Conservation (phyloP, 768 basidiomycete genomes). For the Gyrodon lividus region DNA sequence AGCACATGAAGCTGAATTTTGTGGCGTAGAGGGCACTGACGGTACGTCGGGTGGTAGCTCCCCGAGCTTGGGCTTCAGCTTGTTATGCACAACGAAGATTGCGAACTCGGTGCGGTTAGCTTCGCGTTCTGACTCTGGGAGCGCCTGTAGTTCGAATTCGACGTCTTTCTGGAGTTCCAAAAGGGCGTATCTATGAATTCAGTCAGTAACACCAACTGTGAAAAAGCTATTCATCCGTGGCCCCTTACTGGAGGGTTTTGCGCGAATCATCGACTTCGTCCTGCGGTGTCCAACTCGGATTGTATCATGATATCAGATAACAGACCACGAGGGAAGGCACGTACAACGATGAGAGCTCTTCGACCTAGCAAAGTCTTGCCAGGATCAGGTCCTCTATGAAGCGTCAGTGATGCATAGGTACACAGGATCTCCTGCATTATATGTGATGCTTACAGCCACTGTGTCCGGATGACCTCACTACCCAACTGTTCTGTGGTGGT, state of each 20-base stretch:
- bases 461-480: slow-evolving; percentile 86
- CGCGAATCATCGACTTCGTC: slow-evolving; percentile 89
- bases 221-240: background rate
- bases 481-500: slow-evolving; percentile 73
- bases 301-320: slow-evolving; percentile 11
- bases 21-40: slow-evolving; percentile 40
- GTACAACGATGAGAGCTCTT: slow-evolving; percentile 77
- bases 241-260: slow-evolving; percentile 80
- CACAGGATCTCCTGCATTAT: background rate
- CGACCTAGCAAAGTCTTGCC: slow-evolving; percentile 75
- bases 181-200: slow-evolving; percentile 71
- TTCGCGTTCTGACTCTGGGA: slow-evolving; percentile 75
- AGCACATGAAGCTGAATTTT: slow-evolving; percentile 1
- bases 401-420: slow-evolving; percentile 1
- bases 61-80: slow-evolving; percentile 83
- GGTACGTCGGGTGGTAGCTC: slow-evolving; percentile 63
- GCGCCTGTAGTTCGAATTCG: slow-evolving; percentile 58
- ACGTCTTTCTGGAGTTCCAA: slow-evolving; percentile 90
- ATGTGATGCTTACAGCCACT: slow-evolving; percentile 77
- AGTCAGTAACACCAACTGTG: slow-evolving; percentile 2
- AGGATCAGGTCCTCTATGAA: slow-evolving; percentile 57
- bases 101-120: slow-evolving; percentile 78
- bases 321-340: slow-evolving; percentile 27
- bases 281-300: slow-evolving; percentile 35
- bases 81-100: slow-evolving; percentile 94